Base-by-base conservation (phyloP, 2,329 filamentous ascomycete genomes). In the Stylonectria norvegica region DNA sequence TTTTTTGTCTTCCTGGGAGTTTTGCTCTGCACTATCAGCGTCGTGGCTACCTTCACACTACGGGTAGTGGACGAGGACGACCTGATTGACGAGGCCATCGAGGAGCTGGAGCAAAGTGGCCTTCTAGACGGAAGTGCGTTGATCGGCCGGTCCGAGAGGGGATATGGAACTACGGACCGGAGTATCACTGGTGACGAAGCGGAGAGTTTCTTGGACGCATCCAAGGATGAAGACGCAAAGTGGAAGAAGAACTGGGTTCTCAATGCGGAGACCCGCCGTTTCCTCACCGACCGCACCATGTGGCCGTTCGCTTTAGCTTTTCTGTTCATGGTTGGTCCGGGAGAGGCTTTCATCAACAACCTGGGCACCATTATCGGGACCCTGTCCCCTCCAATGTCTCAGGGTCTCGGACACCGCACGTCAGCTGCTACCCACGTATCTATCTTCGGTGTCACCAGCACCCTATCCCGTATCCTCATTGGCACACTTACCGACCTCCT, bases 311-410 rank as follows among this genome's bases (percentile, higher is more conserved):
- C 91, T 0, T 70, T 83, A 1, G 90, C 89, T 15, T 97, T 98
- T 67, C 88, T 97, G 64, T 77, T 97, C 48, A 87, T 95, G 54
- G 87, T 90, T 38, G 93, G 93, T 0, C 91, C 93, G 0, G 91
- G 90, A n/a, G 93, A 98, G 66, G 87, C 91, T 9, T 98, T 96
- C 63, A 89, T 97, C 67, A 98, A 97, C 68, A 98, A 97, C 56
- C 72, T 98, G 8, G 93, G 93, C 23, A 96, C 90, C 17, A 84
- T 98, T 46, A 90, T 97, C 53, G 85, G 86, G 52, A 95, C 91
- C 0, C 72, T 96, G 4, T 87, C 86, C 31, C 77, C 76, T 11
- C 81, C 79, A 14, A 62, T 68, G 5, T 59, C 73, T 14, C 62
- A 69, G 32, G 61, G 65, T 34, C 52, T 61, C 4, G 59, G 68